Evolutionary conservation across 495 filamentous ascomycete genomes (phyloP).

Genomic region (Aspergillus ellipticus): DNA sequence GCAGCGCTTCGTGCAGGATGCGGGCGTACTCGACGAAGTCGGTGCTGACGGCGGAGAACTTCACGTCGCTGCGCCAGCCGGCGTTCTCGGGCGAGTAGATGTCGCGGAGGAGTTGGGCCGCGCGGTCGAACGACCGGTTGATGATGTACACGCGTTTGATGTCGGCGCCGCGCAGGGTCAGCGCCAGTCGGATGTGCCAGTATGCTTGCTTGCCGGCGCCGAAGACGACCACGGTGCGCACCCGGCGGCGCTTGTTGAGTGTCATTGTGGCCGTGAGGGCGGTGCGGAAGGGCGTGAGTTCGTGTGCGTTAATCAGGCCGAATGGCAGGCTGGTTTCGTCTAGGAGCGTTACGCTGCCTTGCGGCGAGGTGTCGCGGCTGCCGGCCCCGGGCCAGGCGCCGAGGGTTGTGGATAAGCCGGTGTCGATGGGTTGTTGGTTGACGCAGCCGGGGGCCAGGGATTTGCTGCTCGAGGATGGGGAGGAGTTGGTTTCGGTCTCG

Average conservation of each 20-base stretch:
- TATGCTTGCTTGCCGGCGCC: conserved; percentile 89
- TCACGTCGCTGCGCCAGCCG: conserved; percentile 55
- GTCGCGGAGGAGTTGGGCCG: conserved; percentile 49
- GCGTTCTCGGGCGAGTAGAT: conserved; percentile 52
- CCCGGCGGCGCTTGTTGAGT: conserved; percentile 62
- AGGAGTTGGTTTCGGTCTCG: conserved; percentile 1
- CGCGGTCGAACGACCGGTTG: conserved; percentile 65
- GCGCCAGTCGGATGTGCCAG: conserved; percentile 84
- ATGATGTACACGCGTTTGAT: conserved; percentile 77
- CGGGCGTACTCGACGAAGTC: conserved; percentile 68
- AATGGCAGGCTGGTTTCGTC: conserved; percentile 62
- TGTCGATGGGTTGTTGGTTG: conserved; percentile 30
- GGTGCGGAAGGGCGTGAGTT: conserved; percentile 90
- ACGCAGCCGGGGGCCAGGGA: conserved; percentile 33
- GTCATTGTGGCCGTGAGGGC: conserved; percentile 76
- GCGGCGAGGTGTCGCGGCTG: conserved; percentile 59
- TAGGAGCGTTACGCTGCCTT: conserved; percentile 75
- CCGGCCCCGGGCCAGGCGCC: conserved; percentile 40
- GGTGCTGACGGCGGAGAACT: conserved; percentile 67
- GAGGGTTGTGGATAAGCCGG: conserved; percentile 28
- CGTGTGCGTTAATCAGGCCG: conserved; percentile 78
- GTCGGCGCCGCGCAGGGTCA: conserved; percentile 67
- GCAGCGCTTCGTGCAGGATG: conserved; percentile 62
- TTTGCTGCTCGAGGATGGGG: conserved; percentile 22
- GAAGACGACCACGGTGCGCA: conserved; percentile 76